Percentiles rank a stretch among this genome's conserved stretches.
Evolutionary conservation across 345 rosid genomes (phyloP).

Genomic region (Trapa incisa): DNA sequence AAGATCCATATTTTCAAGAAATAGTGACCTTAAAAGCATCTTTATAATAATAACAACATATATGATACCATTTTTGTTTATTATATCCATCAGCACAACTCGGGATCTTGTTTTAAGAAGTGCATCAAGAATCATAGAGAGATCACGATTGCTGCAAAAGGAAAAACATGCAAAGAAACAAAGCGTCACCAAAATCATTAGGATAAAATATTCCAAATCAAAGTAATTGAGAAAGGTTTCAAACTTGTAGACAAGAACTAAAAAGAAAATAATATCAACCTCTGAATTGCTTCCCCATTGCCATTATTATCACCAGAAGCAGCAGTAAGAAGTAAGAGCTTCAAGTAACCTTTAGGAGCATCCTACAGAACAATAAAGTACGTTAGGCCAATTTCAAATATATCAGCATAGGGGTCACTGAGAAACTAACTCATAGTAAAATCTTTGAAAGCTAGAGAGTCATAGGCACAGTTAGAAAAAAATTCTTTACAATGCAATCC

Average conservation of each 20-base stretch:
- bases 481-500: background rate
- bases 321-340: constrained; percentile 92
- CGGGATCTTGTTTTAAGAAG: constrained; percentile 87
- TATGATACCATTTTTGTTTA: constrained; percentile 74
- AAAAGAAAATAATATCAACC: constrained; percentile 32
- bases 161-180: constrained; percentile 3
- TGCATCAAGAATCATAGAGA: constrained; percentile 99
- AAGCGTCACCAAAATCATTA: background rate
- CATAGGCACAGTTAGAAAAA: background rate
- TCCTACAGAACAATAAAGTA: constrained; percentile 36
- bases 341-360: constrained; percentile 80
- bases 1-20: background rate
- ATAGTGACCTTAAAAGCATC: background rate
- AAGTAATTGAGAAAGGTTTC: background rate
- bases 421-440: too few relatives aligned
- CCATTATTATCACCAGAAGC: constrained; percentile 66
- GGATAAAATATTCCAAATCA: background rate
- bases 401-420: constrained; percentile 10
- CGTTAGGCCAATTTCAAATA: constrained; percentile 15
- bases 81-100: constrained; percentile 58
- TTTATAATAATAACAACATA: background rate
- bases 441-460: too few relatives aligned
- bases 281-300: constrained; percentile 85
- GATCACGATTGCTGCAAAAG: constrained; percentile 84
- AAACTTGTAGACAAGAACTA: background rate